Evolutionary conservation across 352 stramenopile genomes (phyloP), one percentile per base, ranked within the genome.

Genomic region (Phytophthora colocasiae): DNA sequence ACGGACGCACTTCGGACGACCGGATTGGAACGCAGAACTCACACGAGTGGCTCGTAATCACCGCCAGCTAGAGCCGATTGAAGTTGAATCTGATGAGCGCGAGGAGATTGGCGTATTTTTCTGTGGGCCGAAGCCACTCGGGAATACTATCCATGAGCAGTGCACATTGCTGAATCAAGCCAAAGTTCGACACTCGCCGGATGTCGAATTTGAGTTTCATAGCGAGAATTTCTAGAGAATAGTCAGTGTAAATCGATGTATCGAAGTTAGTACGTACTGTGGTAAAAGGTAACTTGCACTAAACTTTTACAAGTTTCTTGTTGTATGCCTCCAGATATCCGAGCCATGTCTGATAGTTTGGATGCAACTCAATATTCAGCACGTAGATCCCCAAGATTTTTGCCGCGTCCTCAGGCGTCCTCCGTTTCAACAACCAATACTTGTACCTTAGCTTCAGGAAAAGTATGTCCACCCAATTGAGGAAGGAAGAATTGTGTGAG

Each of bases 101-200:
- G 80, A 93, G 32, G 81, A 93, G 26, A 85, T 92, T 17, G 87
- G 83, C 4, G 83, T 95, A 10, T 95, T 95, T 56, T 89, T 89
- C 55, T 93, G 89, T 22, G 89, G 89, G 0, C 84, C 84, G 0
- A 85, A 89, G 50, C 59, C 64, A 0, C 75, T 96, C 19, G 85
- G 74, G 19, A 71, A 77, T 29, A 47, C 73, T 31, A 81, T 96
- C 49, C 66, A 85, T 51, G 77, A 92, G 12, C 77, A 90, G 48
- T 92, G 83, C 55, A 74, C 75, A 15, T 19, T 17, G 6, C 75
- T 90, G 60, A 92, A 90, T 38, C 77, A 89, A 53, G 53, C 70
- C 24, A 76, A 81, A 58, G 63, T 63, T 12, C 65, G 67, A 6
- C 53, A 63, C 26, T 57, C 55, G 2, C 67, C 66, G 17, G 71